A percentile compares a stretch with the other conserved stretches of the same genome.
Conservation (phyloP, 2,329 filamentous ascomycete genomes). For the Beauveria caledonica region DNA sequence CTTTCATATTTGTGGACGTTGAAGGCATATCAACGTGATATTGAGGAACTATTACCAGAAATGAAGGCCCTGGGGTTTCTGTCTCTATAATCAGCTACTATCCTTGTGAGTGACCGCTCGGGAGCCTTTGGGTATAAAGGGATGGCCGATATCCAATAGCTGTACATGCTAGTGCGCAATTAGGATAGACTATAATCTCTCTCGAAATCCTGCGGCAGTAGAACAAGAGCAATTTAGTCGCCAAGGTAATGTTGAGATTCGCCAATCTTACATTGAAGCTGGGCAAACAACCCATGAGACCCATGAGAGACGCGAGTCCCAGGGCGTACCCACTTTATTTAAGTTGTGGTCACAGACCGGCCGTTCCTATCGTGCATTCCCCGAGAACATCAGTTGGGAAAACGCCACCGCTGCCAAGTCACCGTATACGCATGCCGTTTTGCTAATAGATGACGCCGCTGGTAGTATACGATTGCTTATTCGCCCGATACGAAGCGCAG, state of each 20-base stretch:
- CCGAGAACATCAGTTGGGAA: not conserved
- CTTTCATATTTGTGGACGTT: no score
- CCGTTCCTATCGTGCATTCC: not conserved
- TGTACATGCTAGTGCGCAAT: not conserved
- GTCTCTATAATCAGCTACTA: no score
- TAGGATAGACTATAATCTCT: not conserved
- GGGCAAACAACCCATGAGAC: not conserved
- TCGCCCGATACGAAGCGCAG: not conserved
- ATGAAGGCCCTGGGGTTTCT: no score
- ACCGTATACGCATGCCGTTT: not conserved
- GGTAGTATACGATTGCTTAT: not conserved
- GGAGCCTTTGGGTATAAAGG: no score
- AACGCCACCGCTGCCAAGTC: not conserved
- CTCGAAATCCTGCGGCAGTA: no score
- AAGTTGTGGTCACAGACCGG: no score
- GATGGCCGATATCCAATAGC: no score
- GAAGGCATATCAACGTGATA: no score
- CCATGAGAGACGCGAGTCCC: not conserved
- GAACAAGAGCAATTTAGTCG: not conserved
- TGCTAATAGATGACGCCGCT: not conserved
- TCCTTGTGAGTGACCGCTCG: no score
- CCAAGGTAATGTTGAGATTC: not conserved
- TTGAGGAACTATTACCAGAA: no score
- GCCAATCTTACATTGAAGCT: not conserved
- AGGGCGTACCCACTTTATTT: not conserved